These are phyloP conservation scores for Macrotyloma uniflorum DNA, from an alignment of 306 rosid genomes.

Conservation along the genomic window DNA sequence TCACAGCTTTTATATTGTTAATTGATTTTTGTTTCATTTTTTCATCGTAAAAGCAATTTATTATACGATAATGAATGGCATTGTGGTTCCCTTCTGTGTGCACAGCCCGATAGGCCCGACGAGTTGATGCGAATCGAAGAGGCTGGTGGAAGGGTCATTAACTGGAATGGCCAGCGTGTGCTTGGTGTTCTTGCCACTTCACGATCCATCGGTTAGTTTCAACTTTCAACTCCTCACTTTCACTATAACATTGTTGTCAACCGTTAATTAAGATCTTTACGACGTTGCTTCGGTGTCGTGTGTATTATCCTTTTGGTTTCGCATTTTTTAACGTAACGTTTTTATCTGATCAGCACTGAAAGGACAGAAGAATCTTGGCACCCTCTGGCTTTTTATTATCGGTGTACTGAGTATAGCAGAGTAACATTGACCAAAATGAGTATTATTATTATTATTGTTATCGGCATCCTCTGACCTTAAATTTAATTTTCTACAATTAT, in stretches of 20 bases:
- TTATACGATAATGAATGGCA: not conserved
- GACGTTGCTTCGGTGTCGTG: not conserved
- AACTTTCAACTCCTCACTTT: not conserved
- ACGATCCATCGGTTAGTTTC: constrained; percentile 76
- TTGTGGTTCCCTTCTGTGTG: not conserved
- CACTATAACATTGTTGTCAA: not conserved
- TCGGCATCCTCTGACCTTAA: not conserved
- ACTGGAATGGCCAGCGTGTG: constrained; percentile 92
- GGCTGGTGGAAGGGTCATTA: constrained; percentile 87
- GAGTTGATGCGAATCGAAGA: constrained; percentile 93
- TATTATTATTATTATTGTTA: not conserved
- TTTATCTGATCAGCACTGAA: constrained; percentile 7
- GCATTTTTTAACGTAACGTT: not conserved
- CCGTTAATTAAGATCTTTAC: not conserved
- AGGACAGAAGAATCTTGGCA: not conserved
- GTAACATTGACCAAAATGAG: not conserved
- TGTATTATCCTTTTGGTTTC: not conserved
- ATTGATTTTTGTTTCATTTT: not conserved
- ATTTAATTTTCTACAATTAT: constrained; percentile 1
- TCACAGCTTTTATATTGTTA: not conserved
- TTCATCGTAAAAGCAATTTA: not conserved
- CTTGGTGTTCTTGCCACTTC: constrained; percentile 95
- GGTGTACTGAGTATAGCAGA: not conserved
- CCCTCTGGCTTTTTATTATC: not conserved
- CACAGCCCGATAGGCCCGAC: constrained; percentile 79